A percentile compares a stretch with the other conserved stretches of the same genome.
phyloP scores from a whole-genome alignment of 2,329 filamentous ascomycete genomes.

The Bipolaris oryzae region DNA sequence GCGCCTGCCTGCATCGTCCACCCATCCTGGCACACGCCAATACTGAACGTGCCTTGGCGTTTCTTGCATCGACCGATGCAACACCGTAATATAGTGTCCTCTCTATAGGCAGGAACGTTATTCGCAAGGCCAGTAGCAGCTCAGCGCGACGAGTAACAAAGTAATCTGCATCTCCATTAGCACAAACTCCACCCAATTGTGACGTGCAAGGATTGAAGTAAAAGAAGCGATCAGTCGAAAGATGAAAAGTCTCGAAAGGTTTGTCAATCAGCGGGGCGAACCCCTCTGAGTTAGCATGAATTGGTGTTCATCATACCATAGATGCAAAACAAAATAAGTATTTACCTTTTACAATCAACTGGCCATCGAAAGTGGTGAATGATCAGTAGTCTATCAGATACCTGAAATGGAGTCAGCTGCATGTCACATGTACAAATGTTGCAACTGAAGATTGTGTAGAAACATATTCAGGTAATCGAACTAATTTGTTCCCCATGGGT shows the following conservation, averaged over 20 bases:
- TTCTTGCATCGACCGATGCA: not conserved
- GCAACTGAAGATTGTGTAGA: slow-evolving; percentile 9
- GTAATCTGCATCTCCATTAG: slow-evolving; percentile 9
- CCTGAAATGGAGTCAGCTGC: slow-evolving; percentile 25
- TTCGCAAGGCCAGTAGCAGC: not conserved
- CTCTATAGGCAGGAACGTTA: not conserved
- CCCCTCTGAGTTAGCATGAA: slow-evolving; percentile 50
- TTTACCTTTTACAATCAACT: slow-evolving; percentile 19
- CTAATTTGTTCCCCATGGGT: slow-evolving; percentile 45
- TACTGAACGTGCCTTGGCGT: not conserved
- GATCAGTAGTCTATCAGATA: not conserved
- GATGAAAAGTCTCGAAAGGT: slow-evolving; percentile 48
- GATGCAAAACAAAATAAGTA: slow-evolving; percentile 1
- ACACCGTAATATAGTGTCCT: not conserved
- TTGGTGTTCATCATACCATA: slow-evolving; percentile 44
- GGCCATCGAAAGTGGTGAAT: not conserved
- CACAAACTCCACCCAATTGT: slow-evolving; percentile 4
- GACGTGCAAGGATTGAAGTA: not conserved
- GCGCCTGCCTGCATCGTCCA: not conserved
- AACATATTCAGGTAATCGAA: slow-evolving; percentile 49
- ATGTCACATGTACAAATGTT: not conserved
- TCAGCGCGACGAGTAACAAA: not conserved
- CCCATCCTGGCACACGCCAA: not conserved
- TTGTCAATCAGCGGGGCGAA: slow-evolving; percentile 42
- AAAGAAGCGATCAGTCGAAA: slow-evolving; percentile 44